phyloP scores from a whole-genome alignment of 495 filamentous ascomycete genomes.

The Neurospora sp. region DNA sequence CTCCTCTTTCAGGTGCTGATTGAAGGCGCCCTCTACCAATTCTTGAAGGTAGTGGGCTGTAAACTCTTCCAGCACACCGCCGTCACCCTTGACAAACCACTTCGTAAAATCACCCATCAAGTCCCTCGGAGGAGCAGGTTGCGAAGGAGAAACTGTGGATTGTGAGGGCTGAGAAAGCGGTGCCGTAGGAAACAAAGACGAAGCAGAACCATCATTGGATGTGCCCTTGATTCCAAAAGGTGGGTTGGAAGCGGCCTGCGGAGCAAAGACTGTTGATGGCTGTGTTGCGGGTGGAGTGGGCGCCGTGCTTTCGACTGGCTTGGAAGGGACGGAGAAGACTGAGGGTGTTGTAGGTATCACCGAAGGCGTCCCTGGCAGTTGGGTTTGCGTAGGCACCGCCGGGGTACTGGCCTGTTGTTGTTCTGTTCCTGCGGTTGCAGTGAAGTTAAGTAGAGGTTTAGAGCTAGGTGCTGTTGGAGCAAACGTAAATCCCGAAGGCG shows the following conservation, averaged over 20 bases:
- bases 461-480: background rate
- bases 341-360: background rate
- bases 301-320: background rate
- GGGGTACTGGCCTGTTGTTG: background rate
- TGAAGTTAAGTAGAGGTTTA: background rate
- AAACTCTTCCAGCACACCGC: slow-evolving; percentile 32
- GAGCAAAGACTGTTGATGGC: slow-evolving; percentile 1
- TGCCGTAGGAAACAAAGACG: background rate
- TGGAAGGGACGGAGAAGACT: background rate
- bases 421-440: background rate
- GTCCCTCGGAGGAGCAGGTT: slow-evolving; percentile 14
- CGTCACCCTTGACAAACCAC: slow-evolving; percentile 37
- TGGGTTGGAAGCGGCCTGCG: background rate
- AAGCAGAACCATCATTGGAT: background rate
- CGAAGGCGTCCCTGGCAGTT: background rate
- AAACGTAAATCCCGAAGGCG: background rate
- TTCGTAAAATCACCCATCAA: slow-evolving; percentile 29
- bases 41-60: slow-evolving; percentile 24
- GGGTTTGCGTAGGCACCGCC: background rate
- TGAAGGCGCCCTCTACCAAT: slow-evolving; percentile 21
- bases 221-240: background rate
- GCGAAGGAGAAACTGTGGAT: background rate
- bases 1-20: slow-evolving; percentile 25
- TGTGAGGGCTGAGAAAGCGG: background rate
- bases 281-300: background rate